A percentile compares a stretch with the other conserved stretches of the same genome.
Evolutionary conservation across 306 rosid genomes (phyloP).

Genomic region (Fagus sylvatica): DNA sequence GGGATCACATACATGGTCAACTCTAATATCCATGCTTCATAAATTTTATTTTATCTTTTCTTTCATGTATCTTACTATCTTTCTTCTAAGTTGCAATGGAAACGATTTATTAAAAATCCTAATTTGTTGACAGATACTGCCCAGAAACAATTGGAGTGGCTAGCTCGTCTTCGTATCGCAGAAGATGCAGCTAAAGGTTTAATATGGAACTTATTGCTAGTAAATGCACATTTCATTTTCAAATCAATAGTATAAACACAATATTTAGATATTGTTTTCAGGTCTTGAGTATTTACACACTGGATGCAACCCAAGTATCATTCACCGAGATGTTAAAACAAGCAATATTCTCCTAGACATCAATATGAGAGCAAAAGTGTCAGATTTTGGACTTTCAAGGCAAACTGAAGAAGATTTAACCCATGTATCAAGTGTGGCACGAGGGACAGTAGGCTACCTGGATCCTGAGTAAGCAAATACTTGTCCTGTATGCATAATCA

Average conservation of each 20-base stretch:
- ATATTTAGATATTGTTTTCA: conserved; percentile 30
- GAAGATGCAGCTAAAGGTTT: conserved; percentile 98
- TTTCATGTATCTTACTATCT: conserved; percentile 4
- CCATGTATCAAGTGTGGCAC: conserved; percentile 85
- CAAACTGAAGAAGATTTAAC: conserved; percentile 93
- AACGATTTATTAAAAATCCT: conserved; percentile 5
- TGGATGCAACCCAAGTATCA: conserved; percentile 96
- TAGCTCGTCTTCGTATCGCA: conserved; percentile 78
- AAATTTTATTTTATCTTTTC: background rate
- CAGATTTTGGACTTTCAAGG: conserved; percentile 94
- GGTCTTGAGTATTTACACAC: conserved; percentile 98
- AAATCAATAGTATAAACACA: conserved; percentile 22
- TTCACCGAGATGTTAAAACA: conserved; percentile 91
- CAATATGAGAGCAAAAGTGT: conserved; percentile 96
- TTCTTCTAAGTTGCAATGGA: conserved; percentile 17
- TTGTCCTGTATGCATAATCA: conserved; percentile 7
- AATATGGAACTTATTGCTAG: conserved; percentile 22
- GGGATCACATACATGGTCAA: conserved; percentile 84
- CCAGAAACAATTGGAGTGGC: conserved; percentile 71
- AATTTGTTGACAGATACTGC: conserved; percentile 53
- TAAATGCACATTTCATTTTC: conserved; percentile 14
- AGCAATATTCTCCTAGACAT: conserved; percentile 92
- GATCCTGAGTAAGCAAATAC: conserved; percentile 86
- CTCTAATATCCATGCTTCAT: background rate
- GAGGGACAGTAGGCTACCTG: conserved; percentile 92